Evolutionary conservation across 2,329 filamentous ascomycete genomes (phyloP), one percentile per base, ranked within the genome.

Genomic region (Fusarium sp.): DNA sequence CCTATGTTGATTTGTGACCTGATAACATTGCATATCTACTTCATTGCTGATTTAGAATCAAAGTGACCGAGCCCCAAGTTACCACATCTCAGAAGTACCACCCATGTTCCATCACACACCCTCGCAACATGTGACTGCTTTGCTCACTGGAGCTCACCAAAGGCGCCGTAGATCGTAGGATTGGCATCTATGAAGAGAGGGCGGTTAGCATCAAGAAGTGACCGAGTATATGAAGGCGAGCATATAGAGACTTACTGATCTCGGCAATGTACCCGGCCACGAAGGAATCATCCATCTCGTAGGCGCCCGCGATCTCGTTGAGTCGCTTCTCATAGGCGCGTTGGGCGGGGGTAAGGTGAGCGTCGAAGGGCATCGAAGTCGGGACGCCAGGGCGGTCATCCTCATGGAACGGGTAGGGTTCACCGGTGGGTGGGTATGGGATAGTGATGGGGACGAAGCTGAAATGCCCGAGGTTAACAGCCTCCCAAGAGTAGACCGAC

Each of bases 401-500:
- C 14, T 50, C 45, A 20, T 68, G 59, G 66, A 66, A 57, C 10
- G 40, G 38, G 47, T 69, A 62, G n/a, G 18, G 27, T 14, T 61
- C 56, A 11, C 11, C n/a, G 16, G 35, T 45, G 40, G 40, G 40
- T 45, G 40, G 40, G 13, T 11, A 16, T 18, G 63, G 56, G 24
- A 69, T 50, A 27, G 38, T 45, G 5, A 69, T 69, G 56, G 52
- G 45, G 24, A 69, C 35, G 37, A 50, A 24, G 35, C 56, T 47
- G 22, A 69, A 47, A 6, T 14, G 11, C 6, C 40, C 11, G 13
- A 69, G 56, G n/a, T 42, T 34, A 6, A 47, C 10, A 10, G 60
- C 56, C 27, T 69, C 54, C 66, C 66, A 66, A 10, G 62, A 35
- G 27, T 69, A 64, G 24, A 67, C 35, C 31, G 24, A 54, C 13